Percentiles rank a stretch among this genome's conserved stretches.
Conservation (phyloP, 257 asterid genomes). For the Plectranthus barbatus region DNA sequence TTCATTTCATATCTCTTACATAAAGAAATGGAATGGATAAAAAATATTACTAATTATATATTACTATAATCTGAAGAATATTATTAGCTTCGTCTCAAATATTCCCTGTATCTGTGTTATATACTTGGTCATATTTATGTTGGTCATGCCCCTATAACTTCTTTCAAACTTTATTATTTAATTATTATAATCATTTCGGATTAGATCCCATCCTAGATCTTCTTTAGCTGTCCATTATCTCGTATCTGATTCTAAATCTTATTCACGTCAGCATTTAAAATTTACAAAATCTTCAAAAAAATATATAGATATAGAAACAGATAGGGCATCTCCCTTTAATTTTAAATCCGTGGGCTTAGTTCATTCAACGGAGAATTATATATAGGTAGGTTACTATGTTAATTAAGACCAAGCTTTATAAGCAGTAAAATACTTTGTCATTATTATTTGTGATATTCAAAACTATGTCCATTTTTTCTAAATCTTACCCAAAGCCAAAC, state of each 20-base stretch:
- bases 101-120: conserved; percentile 36
- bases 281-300: not conserved
- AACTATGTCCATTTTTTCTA: no score
- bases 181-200: not conserved
- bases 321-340: not conserved
- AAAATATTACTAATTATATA: not conserved
- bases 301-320: not conserved
- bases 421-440: no score
- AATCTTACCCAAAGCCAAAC: no score
- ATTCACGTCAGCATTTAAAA: conserved; percentile 28
- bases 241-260: conserved; percentile 34
- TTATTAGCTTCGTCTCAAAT: not conserved
- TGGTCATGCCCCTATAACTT: not conserved
- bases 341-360: not conserved
- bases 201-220: conserved; percentile 69
- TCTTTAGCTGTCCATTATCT: conserved; percentile 33
- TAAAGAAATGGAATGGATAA: not conserved
- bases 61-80: not conserved
- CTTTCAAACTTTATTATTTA: not conserved
- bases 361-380: not conserved
- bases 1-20: not conserved
- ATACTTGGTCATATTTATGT: conserved; percentile 9
- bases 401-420: conserved; percentile 9
- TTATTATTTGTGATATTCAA: no score
- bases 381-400: not conserved